Conservation (phyloP, 495 filamentous ascomycete genomes). For the Daldinia concentrica region DNA sequence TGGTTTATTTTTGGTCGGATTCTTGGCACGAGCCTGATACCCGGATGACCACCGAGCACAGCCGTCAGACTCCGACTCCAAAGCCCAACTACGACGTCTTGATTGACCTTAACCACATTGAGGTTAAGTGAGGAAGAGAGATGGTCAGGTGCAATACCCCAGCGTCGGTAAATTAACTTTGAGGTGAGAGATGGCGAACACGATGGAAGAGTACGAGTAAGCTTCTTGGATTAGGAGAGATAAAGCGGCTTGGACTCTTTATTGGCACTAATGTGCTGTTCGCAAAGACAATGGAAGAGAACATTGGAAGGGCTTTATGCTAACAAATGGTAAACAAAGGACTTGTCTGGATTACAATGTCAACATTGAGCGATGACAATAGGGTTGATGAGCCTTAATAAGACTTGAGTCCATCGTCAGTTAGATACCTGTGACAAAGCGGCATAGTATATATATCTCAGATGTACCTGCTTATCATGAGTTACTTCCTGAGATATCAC, state of each 20-base stretch:
- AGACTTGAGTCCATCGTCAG: no score
- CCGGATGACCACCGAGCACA: slow-evolving; percentile 15
- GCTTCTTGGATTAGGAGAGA: neutral
- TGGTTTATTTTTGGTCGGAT: slow-evolving; percentile 17
- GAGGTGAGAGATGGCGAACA: neutral
- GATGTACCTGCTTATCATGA: no score
- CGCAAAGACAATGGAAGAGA: neutral
- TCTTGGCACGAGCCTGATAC: slow-evolving; percentile 28
- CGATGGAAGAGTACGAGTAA: neutral
- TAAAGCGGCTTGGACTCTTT: neutral
- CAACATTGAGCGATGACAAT: neutral
- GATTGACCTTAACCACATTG: neutral
- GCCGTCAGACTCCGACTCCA: slow-evolving; percentile 10
- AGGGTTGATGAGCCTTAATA: neutral
- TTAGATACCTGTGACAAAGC: no score
- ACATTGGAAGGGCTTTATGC: neutral
- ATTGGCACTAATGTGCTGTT: neutral
- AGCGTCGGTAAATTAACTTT: slow-evolving; percentile 12
- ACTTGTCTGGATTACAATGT: neutral
- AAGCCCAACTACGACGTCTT: neutral
- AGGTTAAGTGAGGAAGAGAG: slow-evolving; percentile 4
- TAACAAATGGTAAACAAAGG: neutral
- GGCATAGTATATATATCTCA: no score
- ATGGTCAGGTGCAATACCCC: slow-evolving; percentile 8
- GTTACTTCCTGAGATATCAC: no score